Base-by-base conservation (phyloP, 2,329 filamentous ascomycete species). In the Fonsecaea nubica region DNA sequence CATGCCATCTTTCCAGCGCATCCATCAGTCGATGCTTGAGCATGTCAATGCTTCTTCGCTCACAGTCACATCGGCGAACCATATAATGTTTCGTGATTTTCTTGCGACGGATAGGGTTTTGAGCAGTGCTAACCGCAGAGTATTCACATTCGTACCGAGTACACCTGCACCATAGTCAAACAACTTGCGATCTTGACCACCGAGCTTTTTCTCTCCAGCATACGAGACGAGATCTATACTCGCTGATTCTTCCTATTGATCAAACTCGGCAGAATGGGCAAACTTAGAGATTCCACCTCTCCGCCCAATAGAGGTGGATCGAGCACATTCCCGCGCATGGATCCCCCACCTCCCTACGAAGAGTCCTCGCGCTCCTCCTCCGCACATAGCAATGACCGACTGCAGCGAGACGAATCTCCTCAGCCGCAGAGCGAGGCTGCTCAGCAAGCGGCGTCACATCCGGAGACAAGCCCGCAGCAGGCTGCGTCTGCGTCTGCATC, bases 341-440 rank as follows among this genome's bases (percentile, higher is more conserved):
- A 70, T 10, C 68, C 68, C 48, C 68, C 68, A 18, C 68, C 68
- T 32, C 68, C 68, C n/a, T 70, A 70, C 42, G 68, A 70, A 58
- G 68, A 60, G 36, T 66, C 63, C 21, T 68, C 65, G n/a, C 65
- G 65, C n/a, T 68, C 68, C n/a, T 64, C 63, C 30, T 70, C 68
- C 4, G 65, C 65, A 1, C 65, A 68, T 42, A 70, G 68, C 40
- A 42, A 64, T 32, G 68, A 70, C 60, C 59, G 53, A 38, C 63
- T 70, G 7, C 50, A 70, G 21, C 25, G 25, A n/a, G 35, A 54
- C 13, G 53, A 36, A 54, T 30, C 32, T 36, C 13, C 54, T 36
- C 52, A 54, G 54, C 33, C 42, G 25, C 67, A 58, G 38, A 30
- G 10, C 32, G 18, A 50, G 25, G 18, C 45, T 25, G 2, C 25